Base-by-base conservation (phyloP, 2,329 filamentous ascomycete species). In the Basipetospora chlamydospora region DNA sequence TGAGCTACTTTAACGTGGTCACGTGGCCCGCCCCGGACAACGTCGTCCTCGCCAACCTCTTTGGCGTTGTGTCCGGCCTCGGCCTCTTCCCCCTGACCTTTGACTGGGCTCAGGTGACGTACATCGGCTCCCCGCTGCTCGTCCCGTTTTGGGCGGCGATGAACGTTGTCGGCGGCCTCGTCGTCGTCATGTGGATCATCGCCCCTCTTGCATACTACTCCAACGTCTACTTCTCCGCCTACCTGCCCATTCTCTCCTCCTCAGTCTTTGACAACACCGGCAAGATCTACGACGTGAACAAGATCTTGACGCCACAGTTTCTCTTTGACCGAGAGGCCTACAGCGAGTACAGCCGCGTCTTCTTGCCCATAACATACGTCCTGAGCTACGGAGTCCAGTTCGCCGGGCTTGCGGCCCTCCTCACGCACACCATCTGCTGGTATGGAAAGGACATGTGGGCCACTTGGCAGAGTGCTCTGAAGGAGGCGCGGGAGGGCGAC, bases 1-100 rank as follows among this genome's bases (percentile, higher is more conserved):
- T 93, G 46, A 88, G 81, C 56, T 90, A 88, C 56, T 93, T 92
- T 64, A 92, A 77, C 52, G 79, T 88, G 43, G 64, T 92, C 40
- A 92, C 85, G 11, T 93, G 83, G 84, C 82, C 87, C 53, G 81
- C 81, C 3, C 85, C 85, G 0, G 77, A 85, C 44, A 92, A 80
- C 46, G 80, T 90, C n/a, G 75, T 92, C 3, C 63, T 92, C 30
- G 80, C 85, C 21, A 92, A 92, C 53, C 61, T 93, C 44, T 92
- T 92, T 50, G 85, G 85, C 12, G 80, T 88, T 12, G 71, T 76
- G n/a, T 88, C 84, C 2, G 85, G 85, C 3, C 67, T 93, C 11
- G 84, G 84, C 1, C 59, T 93, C 23, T 85, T 92, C 42, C 85
- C 85, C 0, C 53, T 93, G 47, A 92, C 85, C 0, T 92, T 93